A percentile compares a stretch with the other conserved stretches of the same genome.
Evolutionary conservation across 1,139 yeast species (phyloP).

Genomic region (Kodamaea arcana): DNA sequence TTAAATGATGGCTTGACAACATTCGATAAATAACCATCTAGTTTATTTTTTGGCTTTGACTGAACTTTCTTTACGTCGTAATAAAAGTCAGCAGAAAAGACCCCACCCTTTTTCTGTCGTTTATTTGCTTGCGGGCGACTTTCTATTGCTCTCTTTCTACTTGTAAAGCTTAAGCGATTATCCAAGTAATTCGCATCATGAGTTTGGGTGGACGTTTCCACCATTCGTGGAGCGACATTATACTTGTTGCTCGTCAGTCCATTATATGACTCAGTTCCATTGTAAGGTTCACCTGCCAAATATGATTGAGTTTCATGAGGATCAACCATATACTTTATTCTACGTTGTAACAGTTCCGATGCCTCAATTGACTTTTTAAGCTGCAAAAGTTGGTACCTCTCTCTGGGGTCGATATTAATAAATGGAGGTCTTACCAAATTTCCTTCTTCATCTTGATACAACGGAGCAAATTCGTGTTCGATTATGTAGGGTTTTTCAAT

Average conservation of each 20-base stretch:
- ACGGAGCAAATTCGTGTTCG: conserved; percentile 31
- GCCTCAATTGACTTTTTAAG: conserved; percentile 37
- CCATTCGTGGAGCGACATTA: conserved; percentile 14
- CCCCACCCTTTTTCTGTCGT: conserved; percentile 19
- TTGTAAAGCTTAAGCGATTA: conserved; percentile 21
- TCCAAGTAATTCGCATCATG: conserved; percentile 29
- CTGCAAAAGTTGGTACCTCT: conserved; percentile 40
- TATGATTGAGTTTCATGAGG: conserved; percentile 32
- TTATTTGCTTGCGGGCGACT: conserved; percentile 11
- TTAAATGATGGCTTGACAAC: conserved; percentile 28
- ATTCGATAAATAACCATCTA: conserved; percentile 31
- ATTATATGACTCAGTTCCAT: too few relatives aligned
- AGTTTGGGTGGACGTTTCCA: conserved; percentile 44
- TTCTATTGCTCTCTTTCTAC: conserved; percentile 7
- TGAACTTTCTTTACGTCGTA: conserved; percentile 27
- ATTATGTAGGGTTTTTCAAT: conserved; percentile 10
- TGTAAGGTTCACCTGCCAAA: conserved; percentile 3
- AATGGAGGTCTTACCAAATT: conserved; percentile 45
- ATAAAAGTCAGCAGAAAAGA: conserved; percentile 33
- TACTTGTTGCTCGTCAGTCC: too few relatives aligned
- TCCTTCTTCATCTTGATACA: conserved; percentile 35
- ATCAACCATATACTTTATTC: conserved; percentile 37
- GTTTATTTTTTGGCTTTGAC: conserved; percentile 12
- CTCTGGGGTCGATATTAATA: conserved; percentile 42
- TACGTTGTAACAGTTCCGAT: conserved; percentile 28